Conservation (phyloP, 371 early-diverging fungal species). For the Chytridium lagenaria region DNA sequence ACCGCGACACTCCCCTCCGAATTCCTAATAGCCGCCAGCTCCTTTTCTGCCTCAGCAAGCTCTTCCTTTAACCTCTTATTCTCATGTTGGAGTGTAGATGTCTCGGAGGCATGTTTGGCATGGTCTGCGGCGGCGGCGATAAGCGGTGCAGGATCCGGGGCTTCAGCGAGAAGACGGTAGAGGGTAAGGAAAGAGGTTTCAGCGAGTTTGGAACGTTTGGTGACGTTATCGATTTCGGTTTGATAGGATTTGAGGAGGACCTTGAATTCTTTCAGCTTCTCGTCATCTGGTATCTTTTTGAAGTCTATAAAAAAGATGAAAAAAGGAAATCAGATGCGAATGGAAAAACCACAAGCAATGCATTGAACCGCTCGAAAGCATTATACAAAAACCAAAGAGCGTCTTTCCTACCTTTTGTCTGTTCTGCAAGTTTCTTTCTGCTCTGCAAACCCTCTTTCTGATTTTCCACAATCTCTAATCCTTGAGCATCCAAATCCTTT, state of each 20-base stretch:
- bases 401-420: constrained; percentile 74
- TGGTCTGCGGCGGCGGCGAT: constrained; percentile 59
- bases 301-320: constrained; percentile 62
- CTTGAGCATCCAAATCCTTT: constrained; percentile 76
- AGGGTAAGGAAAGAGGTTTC: constrained; percentile 81
- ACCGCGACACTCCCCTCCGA: constrained; percentile 59
- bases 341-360: no score
- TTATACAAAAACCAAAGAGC: neutral
- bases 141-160: constrained; percentile 84
- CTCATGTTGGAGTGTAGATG: constrained; percentile 57
- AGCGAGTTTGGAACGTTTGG: constrained; percentile 82
- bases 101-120: constrained; percentile 60
- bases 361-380: no score
- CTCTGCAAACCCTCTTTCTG: constrained; percentile 79
- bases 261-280: constrained; percentile 77
- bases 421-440: constrained; percentile 85
- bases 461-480: constrained; percentile 79
- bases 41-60: constrained; percentile 54
- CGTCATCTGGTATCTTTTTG: constrained; percentile 76
- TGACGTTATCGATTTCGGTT: constrained; percentile 87
- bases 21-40: constrained; percentile 46
- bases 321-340: no score
- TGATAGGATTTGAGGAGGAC: constrained; percentile 76
- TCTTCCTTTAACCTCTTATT: constrained; percentile 64
- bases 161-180: constrained; percentile 80